Evolutionary conservation across 331 rosid genomes (phyloP).

Genomic region (Malus hybrid): DNA sequence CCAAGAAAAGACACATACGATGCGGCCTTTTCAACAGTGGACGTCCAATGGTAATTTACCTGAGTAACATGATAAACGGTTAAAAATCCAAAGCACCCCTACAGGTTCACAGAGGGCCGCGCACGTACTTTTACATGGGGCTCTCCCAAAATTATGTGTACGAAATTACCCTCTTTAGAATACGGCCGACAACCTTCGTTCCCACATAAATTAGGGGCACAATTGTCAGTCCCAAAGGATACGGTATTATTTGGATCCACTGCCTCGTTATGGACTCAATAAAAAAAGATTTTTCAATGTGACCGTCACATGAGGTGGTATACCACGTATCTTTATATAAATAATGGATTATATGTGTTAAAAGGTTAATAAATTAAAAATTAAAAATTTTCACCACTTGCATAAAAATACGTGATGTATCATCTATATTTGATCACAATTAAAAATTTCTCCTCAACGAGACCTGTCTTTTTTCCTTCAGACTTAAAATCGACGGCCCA

Average conservation of each 20-base stretch:
- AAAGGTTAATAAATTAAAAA: too few species aligned
- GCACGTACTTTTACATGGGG: neutral
- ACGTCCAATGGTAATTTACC: conserved; percentile 17
- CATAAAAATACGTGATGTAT: too few species aligned
- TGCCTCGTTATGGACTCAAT: conserved; percentile 32
- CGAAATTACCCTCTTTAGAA: conserved; percentile 8
- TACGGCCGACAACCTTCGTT: too few species aligned
- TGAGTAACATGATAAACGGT: neutral
- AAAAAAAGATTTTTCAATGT: too few species aligned
- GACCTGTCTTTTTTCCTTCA: conserved; percentile 27
- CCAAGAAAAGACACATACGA: neutral
- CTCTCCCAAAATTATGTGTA: neutral
- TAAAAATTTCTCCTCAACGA: neutral
- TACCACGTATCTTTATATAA: too few species aligned
- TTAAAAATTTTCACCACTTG: too few species aligned
- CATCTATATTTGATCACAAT: too few species aligned
- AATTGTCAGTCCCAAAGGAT: conserved; percentile 25
- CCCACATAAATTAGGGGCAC: conserved; percentile 10
- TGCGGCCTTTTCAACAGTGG: conserved; percentile 19
- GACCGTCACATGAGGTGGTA: too few species aligned
- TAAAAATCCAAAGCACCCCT: neutral
- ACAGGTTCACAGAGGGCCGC: neutral
- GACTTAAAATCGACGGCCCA: conserved; percentile 14
- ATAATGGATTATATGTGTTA: too few species aligned
- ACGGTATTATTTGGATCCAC: conserved; percentile 30